Percentiles rank a stretch among this genome's conserved stretches.
phyloP scores from a whole-genome alignment of 306 rosid genomes.

The Spatholobus suberectus region DNA sequence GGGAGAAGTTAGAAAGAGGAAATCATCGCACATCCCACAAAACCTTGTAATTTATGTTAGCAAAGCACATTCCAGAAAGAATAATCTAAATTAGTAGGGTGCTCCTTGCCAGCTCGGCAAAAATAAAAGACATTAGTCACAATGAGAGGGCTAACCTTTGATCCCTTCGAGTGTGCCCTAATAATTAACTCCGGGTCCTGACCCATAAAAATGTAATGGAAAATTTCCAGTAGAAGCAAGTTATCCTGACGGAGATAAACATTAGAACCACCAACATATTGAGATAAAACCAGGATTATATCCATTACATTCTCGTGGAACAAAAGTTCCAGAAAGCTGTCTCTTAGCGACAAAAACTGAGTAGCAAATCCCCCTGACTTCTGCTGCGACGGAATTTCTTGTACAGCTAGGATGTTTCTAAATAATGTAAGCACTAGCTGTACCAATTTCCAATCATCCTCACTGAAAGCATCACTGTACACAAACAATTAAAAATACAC shows the following conservation, averaged over 20 bases:
- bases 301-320: constrained; percentile 93
- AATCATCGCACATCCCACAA: neutral
- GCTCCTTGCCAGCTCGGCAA: constrained; percentile 22
- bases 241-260: constrained; percentile 84
- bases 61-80: constrained; percentile 15
- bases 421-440: constrained; percentile 88
- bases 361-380: constrained; percentile 71
- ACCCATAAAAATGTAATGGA: constrained; percentile 73
- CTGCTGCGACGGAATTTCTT: constrained; percentile 84
- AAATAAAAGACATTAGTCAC: constrained; percentile 5
- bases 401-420: constrained; percentile 82
- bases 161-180: constrained; percentile 50
- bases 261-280: constrained; percentile 67
- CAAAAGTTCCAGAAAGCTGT: constrained; percentile 78
- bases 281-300: constrained; percentile 73
- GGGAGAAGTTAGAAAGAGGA: constrained; percentile 10
- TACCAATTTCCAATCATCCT: constrained; percentile 96
- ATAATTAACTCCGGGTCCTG: constrained; percentile 90
- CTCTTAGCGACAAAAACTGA: constrained; percentile 75
- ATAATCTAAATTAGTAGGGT: neutral
- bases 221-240: constrained; percentile 88
- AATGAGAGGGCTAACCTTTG: constrained; percentile 59
- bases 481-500: constrained; percentile 1
- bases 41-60: constrained; percentile 6
- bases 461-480: constrained; percentile 75